Evolutionary conservation across 345 rosid genomes (phyloP).

Genomic region (Dimocarpus longan): DNA sequence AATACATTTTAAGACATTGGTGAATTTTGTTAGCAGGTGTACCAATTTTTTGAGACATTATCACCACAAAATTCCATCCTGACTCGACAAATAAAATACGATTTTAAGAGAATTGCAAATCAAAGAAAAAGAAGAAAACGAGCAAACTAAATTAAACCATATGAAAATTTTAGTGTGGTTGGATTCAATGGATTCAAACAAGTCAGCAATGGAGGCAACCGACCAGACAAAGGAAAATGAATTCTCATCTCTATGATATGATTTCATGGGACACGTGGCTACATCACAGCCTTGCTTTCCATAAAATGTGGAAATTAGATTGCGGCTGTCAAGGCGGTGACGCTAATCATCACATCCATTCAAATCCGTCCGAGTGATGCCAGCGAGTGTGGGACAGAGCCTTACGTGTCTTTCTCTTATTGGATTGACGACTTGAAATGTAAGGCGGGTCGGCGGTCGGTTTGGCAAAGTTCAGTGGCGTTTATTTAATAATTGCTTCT

Average conservation of each 20-base stretch:
- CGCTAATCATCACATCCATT: neutral
- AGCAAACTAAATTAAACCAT: neutral
- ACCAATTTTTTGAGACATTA: too few species aligned
- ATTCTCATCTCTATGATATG: neutral
- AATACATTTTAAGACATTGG: too few species aligned
- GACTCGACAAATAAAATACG: neutral
- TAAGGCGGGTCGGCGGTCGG: neutral
- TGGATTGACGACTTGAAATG: neutral
- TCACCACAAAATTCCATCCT: neutral
- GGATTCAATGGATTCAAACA: neutral
- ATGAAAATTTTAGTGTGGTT: neutral
- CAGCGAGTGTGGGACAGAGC: neutral
- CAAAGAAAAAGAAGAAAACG: neutral
- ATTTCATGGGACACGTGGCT: slow-evolving; percentile 7
- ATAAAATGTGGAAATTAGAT: neutral
- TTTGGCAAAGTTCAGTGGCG: neutral
- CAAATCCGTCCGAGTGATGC: too few species aligned
- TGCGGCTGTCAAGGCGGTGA: slow-evolving; percentile 11
- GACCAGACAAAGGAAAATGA: neutral
- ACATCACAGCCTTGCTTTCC: neutral
- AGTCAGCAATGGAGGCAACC: slow-evolving; percentile 13
- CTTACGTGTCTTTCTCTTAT: neutral
- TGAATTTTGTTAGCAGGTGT: too few species aligned
- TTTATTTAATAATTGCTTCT: neutral
- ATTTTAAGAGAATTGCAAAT: neutral